Conservation (phyloP, 2,329 filamentous ascomycete genomes). For the Calonectria naviculata region DNA sequence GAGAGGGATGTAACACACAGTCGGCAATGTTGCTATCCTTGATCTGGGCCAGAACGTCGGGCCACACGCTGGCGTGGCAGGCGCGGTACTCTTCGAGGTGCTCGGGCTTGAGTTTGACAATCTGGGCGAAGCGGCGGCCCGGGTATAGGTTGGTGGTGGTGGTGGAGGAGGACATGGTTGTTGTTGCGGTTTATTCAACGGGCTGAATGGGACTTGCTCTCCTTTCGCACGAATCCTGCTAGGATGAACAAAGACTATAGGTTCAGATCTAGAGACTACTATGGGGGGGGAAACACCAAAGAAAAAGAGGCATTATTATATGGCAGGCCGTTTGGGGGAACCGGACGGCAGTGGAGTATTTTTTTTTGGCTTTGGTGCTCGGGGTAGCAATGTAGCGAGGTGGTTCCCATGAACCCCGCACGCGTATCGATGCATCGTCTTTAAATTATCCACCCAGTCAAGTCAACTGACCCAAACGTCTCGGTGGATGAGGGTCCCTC, state of each 20-base stretch:
- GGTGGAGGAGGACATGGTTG: neutral
- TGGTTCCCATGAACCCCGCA: neutral
- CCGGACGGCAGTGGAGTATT: neutral
- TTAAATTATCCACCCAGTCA: neutral
- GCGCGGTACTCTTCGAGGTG: constrained; percentile 77
- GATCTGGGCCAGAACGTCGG: constrained; percentile 81
- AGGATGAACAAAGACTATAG: too few relatives aligned
- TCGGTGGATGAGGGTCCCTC: neutral
- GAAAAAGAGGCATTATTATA: neutral
- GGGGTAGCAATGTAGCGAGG: constrained; percentile 3
- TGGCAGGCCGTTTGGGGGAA: neutral
- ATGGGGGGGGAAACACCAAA: too few relatives aligned
- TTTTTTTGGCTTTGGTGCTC: neutral
- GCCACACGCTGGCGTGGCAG: constrained; percentile 80
- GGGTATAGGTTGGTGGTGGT: constrained; percentile 42
- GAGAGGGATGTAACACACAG: constrained; percentile 59
- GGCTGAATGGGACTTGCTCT: too few relatives aligned
- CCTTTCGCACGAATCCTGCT: too few relatives aligned
- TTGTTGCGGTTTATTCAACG: too few relatives aligned
- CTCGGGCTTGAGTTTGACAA: constrained; percentile 77
- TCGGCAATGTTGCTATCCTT: constrained; percentile 80
- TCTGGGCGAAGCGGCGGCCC: constrained; percentile 74
- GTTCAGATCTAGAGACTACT: too few relatives aligned
- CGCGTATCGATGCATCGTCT: neutral
- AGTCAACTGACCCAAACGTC: neutral